Evolutionary conservation across 2,329 filamentous ascomycete genomes (phyloP), one percentile per base, ranked within the genome.

Genomic region (Emericellopsis cladophorae): DNA sequence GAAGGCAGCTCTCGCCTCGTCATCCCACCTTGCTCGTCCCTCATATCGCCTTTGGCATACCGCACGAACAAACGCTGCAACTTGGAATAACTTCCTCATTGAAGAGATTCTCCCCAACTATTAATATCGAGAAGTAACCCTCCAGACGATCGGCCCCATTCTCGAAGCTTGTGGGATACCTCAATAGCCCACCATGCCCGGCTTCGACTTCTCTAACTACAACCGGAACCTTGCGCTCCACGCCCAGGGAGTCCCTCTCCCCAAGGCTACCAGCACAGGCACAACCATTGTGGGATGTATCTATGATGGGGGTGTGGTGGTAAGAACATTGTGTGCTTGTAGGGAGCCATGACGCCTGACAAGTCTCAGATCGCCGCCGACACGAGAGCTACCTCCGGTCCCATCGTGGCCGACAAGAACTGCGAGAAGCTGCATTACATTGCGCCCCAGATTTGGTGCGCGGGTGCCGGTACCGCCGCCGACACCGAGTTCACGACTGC

Each of bases 391-490:
- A 98, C 92, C 37, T 93, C 85, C 49, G 92, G 92, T 31, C 89
- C 92, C 51, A 98, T 98, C 66, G 92, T 98, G 53, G 93, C 93
- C 65, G 92, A 98, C 78, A 98, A 98, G 86, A 98, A 98, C 76
- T 96, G 92, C 72, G 90, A 98, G 70, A 98, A 98, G 72, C 81
- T 98, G 49, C 92, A 98, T 71, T 98, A 93, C 74, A 98, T 98
- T 63, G 76, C 92, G 35, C 90, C 92, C 45, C 88, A 95, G 65
- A 98, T 98, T 66, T 98, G 92, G 92, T 98, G 92, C 67, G 92
- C 92, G 9, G 92, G 92, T 53, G 93, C 92, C 51, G 92, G 93
- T 64, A 98, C 92, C 40, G 92, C 92, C 46, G 92, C 92, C 55
- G 92, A 98, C 65, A 96, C 90, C 50, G 92, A 98, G 70, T 98